Base-by-base conservation (phyloP, 129 eudicot species). In the Saussurea involucrata region DNA sequence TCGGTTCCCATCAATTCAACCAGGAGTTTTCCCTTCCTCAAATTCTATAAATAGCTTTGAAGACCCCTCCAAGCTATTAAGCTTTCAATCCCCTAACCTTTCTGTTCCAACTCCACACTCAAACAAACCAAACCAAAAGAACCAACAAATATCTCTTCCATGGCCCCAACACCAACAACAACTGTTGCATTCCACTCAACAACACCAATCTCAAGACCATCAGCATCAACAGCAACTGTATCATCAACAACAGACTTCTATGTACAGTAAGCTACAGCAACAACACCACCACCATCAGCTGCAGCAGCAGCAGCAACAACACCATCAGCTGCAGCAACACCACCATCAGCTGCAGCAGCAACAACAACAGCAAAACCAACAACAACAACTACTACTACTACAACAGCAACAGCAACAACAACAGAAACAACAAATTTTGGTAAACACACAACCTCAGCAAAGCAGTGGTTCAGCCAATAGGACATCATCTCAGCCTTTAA, bases 61-160 rank as follows among this genome's bases (percentile, higher is more conserved):
- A n/a, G 97, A 94, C 64, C 87, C 87, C 12, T 91, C 97, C 24
- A 94, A 91, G 83, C 61, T 94, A 76, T 81, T 94, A 80, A 94
- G 73, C 96, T 94, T 94, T 77, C 97, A 91, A 78, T 66, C 92
- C 42, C 93, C 96, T 4, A 58, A 78, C 49, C 40, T 90, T 6
- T 69, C 89, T 31, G 65, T 81, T 74, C 82, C 83, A 33, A 71
- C 24, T 82, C 86, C 84, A 72, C 96, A 86, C 42, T 81, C 82
- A 31, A 82, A 58, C 79, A 89, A 86, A 83, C 46, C 68, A 18
- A 91, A 79, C 75, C 88, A 81, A 80, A 87, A 76, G 68, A 90
- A 60, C 69, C 86, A 85, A 61, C 93, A 89, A 68, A 77, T 79
- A 3, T 76, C 90, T 42, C 22, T 77, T n/a, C 53, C 82, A 2